A percentile compares a stretch with the other conserved stretches of the same genome.
phyloP scores from a whole-genome alignment of 192 early-diverging fungal species.

The Diversispora eburnea region DNA sequence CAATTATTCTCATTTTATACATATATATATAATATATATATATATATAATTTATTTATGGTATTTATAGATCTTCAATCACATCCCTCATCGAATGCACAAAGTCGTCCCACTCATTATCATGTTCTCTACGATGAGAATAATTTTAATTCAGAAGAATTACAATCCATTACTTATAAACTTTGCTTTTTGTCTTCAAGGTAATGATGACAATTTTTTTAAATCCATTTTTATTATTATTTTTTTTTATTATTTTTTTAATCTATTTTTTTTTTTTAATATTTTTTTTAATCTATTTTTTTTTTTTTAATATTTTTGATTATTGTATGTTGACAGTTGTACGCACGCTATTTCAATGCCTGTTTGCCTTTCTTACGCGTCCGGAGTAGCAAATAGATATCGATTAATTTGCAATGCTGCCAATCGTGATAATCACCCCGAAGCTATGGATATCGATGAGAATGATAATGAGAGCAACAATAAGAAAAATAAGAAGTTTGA shows the following conservation, averaged over 20 bases:
- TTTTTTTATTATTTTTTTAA: too few species aligned
- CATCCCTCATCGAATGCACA: conserved; percentile 92
- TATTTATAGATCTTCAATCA: conserved; percentile 61
- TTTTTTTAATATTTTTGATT: too few species aligned
- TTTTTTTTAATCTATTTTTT: too few species aligned
- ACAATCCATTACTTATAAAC: neutral
- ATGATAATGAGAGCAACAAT: neutral
- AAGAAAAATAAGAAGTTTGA: neutral
- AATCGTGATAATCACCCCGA: neutral
- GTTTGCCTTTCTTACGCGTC: conserved; percentile 81
- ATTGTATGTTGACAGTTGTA: too few species aligned
- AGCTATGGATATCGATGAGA: neutral
- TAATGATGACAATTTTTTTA: too few species aligned
- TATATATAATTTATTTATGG: neutral
- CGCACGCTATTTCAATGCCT: conserved; percentile 67
- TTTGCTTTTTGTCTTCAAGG: conserved; percentile 1
- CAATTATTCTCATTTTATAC: too few species aligned
- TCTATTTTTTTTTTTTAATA: too few species aligned
- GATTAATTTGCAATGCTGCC: conserved; percentile 69
- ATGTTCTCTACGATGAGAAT: conserved; percentile 86
- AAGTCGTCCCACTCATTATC: conserved; percentile 88
- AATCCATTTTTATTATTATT: too few species aligned
- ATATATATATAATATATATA: too few species aligned
- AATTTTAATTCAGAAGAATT: conserved; percentile 62
- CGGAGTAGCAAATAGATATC: conserved; percentile 73